These are phyloP conservation scores for Opeltia flavorubescens DNA, from an alignment of 495 filamentous ascomycete genomes.

Conservation along the genomic window DNA sequence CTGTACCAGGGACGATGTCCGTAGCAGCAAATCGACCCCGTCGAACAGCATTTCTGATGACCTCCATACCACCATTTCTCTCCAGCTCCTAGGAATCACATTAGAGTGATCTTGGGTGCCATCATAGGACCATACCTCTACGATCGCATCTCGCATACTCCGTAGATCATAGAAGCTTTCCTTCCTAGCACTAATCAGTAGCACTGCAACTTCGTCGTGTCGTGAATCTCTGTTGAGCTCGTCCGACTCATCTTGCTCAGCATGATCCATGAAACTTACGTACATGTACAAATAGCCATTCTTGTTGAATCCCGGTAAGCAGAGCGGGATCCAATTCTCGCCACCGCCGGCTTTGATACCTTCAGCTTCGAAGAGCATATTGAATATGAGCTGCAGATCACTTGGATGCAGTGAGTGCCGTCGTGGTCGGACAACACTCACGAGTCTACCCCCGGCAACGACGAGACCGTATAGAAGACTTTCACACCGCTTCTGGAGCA, in stretches of 20 bases:
- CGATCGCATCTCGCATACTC: slow-evolving; percentile 67
- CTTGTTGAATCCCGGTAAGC: slow-evolving; percentile 93
- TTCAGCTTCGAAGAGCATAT: slow-evolving; percentile 96
- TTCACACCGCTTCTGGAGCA: slow-evolving; percentile 60
- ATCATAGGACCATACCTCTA: slow-evolving; percentile 33
- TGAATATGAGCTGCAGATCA: slow-evolving; percentile 92
- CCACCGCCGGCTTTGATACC: slow-evolving; percentile 78
- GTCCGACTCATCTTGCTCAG: slow-evolving; percentile 23
- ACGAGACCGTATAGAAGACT: slow-evolving; percentile 85
- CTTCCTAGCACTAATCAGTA: slow-evolving; percentile 84
- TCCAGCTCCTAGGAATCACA: slow-evolving; percentile 41
- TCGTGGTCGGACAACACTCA: slow-evolving; percentile 85
- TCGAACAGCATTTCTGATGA: slow-evolving; percentile 58
- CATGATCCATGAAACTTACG: slow-evolving; percentile 67
- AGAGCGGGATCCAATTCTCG: slow-evolving; percentile 96
- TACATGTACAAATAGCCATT: slow-evolving; percentile 99
- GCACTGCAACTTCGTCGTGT: slow-evolving; percentile 71
- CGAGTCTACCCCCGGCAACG: slow-evolving; percentile 84
- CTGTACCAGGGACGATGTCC: slow-evolving; percentile 66
- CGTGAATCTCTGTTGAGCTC: slow-evolving; percentile 17
- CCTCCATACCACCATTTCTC: slow-evolving; percentile 57
- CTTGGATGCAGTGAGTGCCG: slow-evolving; percentile 93
- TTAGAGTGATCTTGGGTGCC: slow-evolving; percentile 1
- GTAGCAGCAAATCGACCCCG: slow-evolving; percentile 54
- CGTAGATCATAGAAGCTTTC: slow-evolving; percentile 86